phyloP scores from a whole-genome alignment of 768 basidiomycete species.

The Mycena epipterygia region DNA sequence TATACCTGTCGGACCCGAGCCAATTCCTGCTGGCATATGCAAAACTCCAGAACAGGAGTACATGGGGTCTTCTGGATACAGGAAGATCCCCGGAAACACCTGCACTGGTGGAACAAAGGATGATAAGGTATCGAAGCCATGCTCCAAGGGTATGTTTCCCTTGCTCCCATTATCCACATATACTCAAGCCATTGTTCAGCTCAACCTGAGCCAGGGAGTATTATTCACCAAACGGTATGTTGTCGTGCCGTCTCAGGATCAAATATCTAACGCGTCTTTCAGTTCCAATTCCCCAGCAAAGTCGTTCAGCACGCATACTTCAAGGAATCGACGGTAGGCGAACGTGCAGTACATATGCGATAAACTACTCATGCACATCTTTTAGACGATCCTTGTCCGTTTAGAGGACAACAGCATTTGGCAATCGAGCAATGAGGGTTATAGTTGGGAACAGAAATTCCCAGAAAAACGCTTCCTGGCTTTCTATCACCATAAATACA shows the following conservation, averaged over 20 bases:
- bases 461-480: slow-evolving; percentile 78
- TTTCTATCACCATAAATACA: slow-evolving; percentile 89
- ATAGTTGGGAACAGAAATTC: slow-evolving; percentile 83
- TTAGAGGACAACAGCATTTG: slow-evolving; percentile 84
- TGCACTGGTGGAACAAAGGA: slow-evolving; percentile 88
- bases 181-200: slow-evolving; percentile 58
- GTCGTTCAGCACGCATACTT: slow-evolving; percentile 90
- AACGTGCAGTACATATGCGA: slow-evolving; percentile 33
- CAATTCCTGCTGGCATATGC: slow-evolving; percentile 84
- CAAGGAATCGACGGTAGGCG: slow-evolving; percentile 73
- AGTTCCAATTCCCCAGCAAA: slow-evolving; percentile 77
- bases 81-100: slow-evolving; percentile 93
- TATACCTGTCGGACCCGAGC: slow-evolving; percentile 89
- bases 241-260: not conserved
- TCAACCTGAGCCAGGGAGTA: slow-evolving; percentile 82
- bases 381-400: slow-evolving; percentile 85
- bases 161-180: not conserved
- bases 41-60: slow-evolving; percentile 71
- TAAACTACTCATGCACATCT: not conserved
- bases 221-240: slow-evolving; percentile 82
- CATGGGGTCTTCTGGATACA: slow-evolving; percentile 91
- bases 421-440: slow-evolving; percentile 97
- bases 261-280: slow-evolving; percentile 6
- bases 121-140: slow-evolving; percentile 76
- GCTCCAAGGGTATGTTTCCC: slow-evolving; percentile 76